phyloP scores from a whole-genome alignment of 345 rosid species.

The Dovyalis caffra region DNA sequence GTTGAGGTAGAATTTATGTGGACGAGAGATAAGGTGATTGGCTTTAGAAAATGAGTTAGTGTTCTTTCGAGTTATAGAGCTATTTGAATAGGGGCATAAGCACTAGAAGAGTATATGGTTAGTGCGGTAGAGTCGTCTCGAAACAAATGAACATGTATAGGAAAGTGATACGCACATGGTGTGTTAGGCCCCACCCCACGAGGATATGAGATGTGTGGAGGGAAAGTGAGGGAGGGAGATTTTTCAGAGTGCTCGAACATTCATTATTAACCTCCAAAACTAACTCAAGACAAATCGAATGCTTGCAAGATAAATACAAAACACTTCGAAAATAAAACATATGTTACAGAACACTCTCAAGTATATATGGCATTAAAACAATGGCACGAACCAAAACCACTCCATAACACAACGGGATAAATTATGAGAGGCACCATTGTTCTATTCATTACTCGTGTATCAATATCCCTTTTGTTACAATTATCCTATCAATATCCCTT shows the following conservation, averaged over 20 bases:
- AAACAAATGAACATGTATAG: constrained; percentile 18
- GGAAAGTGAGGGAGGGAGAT: background rate
- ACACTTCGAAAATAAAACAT: too few relatives aligned
- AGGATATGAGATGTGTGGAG: background rate
- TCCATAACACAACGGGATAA: background rate
- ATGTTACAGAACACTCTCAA: too few relatives aligned
- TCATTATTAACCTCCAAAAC: background rate
- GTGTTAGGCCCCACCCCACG: constrained; percentile 37
- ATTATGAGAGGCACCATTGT: background rate
- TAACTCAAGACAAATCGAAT: background rate
- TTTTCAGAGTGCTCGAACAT: background rate
- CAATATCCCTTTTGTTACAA: background rate
- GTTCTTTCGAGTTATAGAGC: background rate
- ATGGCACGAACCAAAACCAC: too few relatives aligned
- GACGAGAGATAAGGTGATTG: background rate
- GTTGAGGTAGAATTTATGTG: constrained; percentile 23
- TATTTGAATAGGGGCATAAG: constrained; percentile 17
- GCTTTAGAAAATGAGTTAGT: constrained; percentile 23
- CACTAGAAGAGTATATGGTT: background rate
- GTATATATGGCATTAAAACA: too few relatives aligned
- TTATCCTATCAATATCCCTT: too few relatives aligned
- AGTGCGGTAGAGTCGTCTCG: constrained; percentile 31
- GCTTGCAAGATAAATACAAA: background rate
- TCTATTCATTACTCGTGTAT: background rate
- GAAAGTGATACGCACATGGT: constrained; percentile 56